phyloP scores from a whole-genome alignment of 805 yeast species.

The Phaffomyces opuntiae region DNA sequence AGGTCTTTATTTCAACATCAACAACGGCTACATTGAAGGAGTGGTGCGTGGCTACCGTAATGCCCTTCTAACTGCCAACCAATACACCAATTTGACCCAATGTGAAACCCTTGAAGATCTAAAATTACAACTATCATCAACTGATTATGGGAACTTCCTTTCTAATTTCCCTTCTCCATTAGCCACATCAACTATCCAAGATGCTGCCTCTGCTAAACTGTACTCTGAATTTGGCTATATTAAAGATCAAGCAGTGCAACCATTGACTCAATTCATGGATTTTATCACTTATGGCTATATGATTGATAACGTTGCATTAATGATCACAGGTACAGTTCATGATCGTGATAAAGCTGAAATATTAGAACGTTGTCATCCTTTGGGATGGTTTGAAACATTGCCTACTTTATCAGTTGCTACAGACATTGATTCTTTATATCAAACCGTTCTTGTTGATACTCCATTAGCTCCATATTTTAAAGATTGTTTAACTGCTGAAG shows the following conservation, averaged over 20 bases:
- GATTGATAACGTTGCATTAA: constrained; percentile 94
- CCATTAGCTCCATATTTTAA: constrained; percentile 96
- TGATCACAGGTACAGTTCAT: constrained; percentile 96
- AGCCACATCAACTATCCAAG: constrained; percentile 82
- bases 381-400: constrained; percentile 97
- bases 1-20: constrained; percentile 86
- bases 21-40: constrained; percentile 86
- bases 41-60: constrained; percentile 90
- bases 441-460: constrained; percentile 89
- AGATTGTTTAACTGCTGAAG: constrained; percentile 78
- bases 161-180: constrained; percentile 78
- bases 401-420: constrained; percentile 94
- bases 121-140: constrained; percentile 87
- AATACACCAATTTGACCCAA: constrained; percentile 88
- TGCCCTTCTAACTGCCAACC: constrained; percentile 69
- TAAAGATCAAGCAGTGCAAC: constrained; percentile 76
- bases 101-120: constrained; percentile 94
- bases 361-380: constrained; percentile 85
- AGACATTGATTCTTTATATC: constrained; percentile 87
- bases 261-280: constrained; percentile 78
- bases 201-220: constrained; percentile 63
- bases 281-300: constrained; percentile 92
- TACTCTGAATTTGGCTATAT: constrained; percentile 82
- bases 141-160: constrained; percentile 91
- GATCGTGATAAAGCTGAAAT: constrained; percentile 88